These are phyloP conservation scores for Diatrype stigma DNA, from an alignment of 2,329 filamentous ascomycete genomes.

Conservation along the genomic window DNA sequence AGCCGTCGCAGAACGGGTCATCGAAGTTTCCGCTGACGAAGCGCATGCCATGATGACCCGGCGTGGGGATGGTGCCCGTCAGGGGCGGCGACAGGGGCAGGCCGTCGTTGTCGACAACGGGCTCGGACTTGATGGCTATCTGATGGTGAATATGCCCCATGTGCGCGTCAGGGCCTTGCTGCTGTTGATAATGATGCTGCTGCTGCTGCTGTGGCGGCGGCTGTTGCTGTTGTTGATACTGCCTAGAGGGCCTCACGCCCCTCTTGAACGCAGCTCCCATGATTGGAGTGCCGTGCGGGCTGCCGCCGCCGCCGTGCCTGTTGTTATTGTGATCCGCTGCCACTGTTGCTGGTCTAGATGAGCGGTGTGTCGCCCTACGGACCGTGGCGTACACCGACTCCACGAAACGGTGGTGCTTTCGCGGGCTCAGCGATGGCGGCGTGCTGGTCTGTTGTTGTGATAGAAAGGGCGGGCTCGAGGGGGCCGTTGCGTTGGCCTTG, in stretches of 20 bases:
- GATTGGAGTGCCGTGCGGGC: background rate
- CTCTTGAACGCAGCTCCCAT: background rate
- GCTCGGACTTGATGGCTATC: conserved; percentile 8
- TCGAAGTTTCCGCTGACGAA: conserved; percentile 27
- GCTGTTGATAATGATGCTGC: background rate
- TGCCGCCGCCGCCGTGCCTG: background rate
- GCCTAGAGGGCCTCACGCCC: background rate
- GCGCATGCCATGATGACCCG: conserved; percentile 10
- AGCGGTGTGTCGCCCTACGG: conserved; percentile 20
- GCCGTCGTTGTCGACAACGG: conserved; percentile 19
- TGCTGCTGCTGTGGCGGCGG: background rate
- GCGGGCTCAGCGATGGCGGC: conserved; percentile 18
- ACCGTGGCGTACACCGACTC: conserved; percentile 25
- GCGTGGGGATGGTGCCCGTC: conserved; percentile 22
- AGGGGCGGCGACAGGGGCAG: conserved; percentile 26
- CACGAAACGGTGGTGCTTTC: conserved; percentile 22
- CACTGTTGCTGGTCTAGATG: background rate
- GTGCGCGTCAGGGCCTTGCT: background rate
- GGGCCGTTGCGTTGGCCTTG: conserved; percentile 18
- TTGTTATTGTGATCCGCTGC: conserved; percentile 4
- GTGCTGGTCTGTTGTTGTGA: conserved; percentile 7
- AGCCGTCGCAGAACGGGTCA: conserved; percentile 25
- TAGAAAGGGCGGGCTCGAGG: conserved; percentile 21
- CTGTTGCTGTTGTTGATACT: background rate
- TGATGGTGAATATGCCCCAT: background rate